Base-by-base conservation (phyloP, 1,284 basidiomycete species). In the Ustilago cynodontis region DNA sequence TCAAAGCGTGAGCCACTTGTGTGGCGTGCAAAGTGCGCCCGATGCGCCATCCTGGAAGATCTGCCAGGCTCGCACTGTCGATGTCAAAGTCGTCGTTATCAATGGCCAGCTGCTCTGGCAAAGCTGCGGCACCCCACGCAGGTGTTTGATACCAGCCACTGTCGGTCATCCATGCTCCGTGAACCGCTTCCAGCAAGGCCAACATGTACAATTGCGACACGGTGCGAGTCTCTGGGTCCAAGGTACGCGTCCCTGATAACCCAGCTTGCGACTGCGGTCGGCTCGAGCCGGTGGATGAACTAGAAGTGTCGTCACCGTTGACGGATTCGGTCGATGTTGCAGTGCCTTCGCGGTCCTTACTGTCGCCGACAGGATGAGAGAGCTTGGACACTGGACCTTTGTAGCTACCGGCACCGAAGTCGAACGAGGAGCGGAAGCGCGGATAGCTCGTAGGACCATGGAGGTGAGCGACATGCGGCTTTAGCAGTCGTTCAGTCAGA, bases 151-250 rank as follows among this genome's bases (percentile, higher is more conserved):
- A 68, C 65, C 61, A 76, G 0, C 57, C 60, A n/a, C 61, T 71
- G 45, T 76, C 73, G 20, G 65, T 47, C 73, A 71, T 71, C 68
- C 68, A 76, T 3, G 73, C 73, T 6, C 68, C 73, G 26, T 76
- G 58, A 7, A 76, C 56, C 16, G 65, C 58, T 29, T 76, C 73
- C 24, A 76, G 26, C 9, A 76, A 58, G 14, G 68, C 68, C 26
- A 51, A 59, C 60, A 68, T 71, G 52, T 71, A 55, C 37, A 75
- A 37, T 29, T 75, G 72, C 24, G 72, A 62, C 18, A 75, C 68
- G 10, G 54, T 64, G 2, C 72, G 63, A 16, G 55, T 50, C n/a
- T 64, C 59, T 1, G 29, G 22, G 3, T 11, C 20, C 22, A 20
- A 26, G 16, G n/a, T 28, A 7, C 43, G 35, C 35, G 20, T 59